Base-by-base conservation (phyloP, 176 grass and related monocot species). In the Echinochloa phyllopogon region DNA sequence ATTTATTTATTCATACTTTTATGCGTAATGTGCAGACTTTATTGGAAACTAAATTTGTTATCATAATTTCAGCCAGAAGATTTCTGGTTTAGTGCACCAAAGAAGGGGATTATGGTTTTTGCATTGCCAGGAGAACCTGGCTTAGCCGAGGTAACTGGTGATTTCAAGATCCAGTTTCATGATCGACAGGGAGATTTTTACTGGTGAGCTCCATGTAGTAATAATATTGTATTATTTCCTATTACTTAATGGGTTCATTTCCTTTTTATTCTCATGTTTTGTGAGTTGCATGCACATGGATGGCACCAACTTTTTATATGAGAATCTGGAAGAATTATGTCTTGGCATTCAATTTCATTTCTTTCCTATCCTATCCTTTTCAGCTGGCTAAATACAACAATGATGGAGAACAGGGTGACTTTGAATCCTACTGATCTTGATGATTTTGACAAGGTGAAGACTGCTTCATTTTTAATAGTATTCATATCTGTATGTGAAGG, bases 311-410 rank as follows among this genome's bases (percentile, higher is more conserved):
- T 16, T 67, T 44, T 88, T 59, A 81, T 7, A 48, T 88, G 11
- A 4, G 57, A 86, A 74, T 43, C 68, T 44, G n/a, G 66, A 65
- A 16, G 6, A 80, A 52, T 6, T 41, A 60, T 50, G 0, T 44
- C 50, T 86, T 72, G 82, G 60, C 76, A 73, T 10, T 74, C 14
- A 67, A 37, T 68, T 84, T 27, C 50, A 76, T n/a, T 66, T 58
- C 61, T 79, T 66, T 29, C 40, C 38, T 43, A n/a, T 82, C 11
- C 48, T 79, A n/a, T 82, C 11, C 48, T 79, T 62, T 83, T 59
- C 89, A 99, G 96, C 77, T 99, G 96, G 93, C 84, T 99, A 85
- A 99, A 99, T 86, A 99, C 96, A 87, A 96, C 93, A 82, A 92
- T 99, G 90, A 94, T 89, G 88, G 94, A 99, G 82, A 99, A 99